Percentiles rank a stretch among this genome's conserved stretches.
Conservation (phyloP, 2,329 filamentous ascomycete genomes). For the Botrytis sinoallii region DNA sequence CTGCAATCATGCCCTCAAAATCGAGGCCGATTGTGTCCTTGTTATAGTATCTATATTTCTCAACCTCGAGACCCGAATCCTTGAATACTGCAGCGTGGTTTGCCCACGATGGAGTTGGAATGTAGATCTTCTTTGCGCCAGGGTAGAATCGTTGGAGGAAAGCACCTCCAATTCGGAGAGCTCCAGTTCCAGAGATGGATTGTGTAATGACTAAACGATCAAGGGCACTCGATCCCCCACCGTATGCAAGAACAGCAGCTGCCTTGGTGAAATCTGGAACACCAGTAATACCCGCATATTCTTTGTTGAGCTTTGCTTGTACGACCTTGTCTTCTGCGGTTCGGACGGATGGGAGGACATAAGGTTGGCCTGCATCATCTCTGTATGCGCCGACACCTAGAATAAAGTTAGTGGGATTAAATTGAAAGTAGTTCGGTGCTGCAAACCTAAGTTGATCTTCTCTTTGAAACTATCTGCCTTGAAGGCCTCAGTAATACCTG, state of each 20-base stretch:
- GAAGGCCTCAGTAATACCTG: slow-evolving; percentile 95
- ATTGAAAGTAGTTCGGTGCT: slow-evolving; percentile 7
- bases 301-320: slow-evolving; percentile 79
- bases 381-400: slow-evolving; percentile 94
- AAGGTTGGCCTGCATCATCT: slow-evolving; percentile 96
- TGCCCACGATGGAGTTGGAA: slow-evolving; percentile 94
- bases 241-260: slow-evolving; percentile 88
- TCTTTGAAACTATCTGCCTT: slow-evolving; percentile 90
- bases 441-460: slow-evolving; percentile 94
- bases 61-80: slow-evolving; percentile 85
- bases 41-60: slow-evolving; percentile 99
- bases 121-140: slow-evolving; percentile 90
- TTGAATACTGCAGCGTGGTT: slow-evolving; percentile 97
- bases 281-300: slow-evolving; percentile 97
- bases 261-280: slow-evolving; percentile 91
- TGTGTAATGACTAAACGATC: slow-evolving; percentile 87
- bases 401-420: slow-evolving; percentile 25
- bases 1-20: slow-evolving; percentile 87
- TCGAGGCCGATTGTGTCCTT: slow-evolving; percentile 97
- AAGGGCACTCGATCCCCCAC: slow-evolving; percentile 72
- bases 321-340: slow-evolving; percentile 86
- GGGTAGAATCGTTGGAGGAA: slow-evolving; percentile 93
- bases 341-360: slow-evolving; percentile 90
- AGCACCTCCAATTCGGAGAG: slow-evolving; percentile 87
- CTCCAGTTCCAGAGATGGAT: slow-evolving; percentile 96